phyloP scores from a whole-genome alignment of 768 basidiomycete species.

The Hysterangium stoloniferum region DNA sequence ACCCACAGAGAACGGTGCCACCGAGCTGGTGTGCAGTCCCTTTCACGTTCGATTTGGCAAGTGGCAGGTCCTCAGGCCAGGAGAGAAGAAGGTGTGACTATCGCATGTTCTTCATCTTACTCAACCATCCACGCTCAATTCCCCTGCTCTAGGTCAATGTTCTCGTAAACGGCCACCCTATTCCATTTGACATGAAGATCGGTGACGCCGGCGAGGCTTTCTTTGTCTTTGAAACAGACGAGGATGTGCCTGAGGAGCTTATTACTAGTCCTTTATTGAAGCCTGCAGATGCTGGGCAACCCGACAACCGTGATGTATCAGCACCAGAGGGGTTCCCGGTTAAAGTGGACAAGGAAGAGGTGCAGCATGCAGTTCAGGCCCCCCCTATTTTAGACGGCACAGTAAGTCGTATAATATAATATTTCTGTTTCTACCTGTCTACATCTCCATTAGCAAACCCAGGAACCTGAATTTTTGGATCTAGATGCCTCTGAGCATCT shows the following conservation, averaged over 20 bases:
- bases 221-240: slow-evolving; percentile 96
- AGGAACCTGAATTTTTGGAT: slow-evolving; percentile 81
- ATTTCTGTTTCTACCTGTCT: background rate
- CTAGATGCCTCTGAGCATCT: slow-evolving; percentile 44
- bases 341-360: slow-evolving; percentile 23
- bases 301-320: slow-evolving; percentile 24
- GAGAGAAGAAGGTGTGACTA: slow-evolving; percentile 76
- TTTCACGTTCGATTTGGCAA: slow-evolving; percentile 99
- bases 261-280: slow-evolving; percentile 84
- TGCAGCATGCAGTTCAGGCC: slow-evolving; percentile 12
- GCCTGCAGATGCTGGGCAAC: slow-evolving; percentile 42
- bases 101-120: background rate
- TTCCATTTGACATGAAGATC: slow-evolving; percentile 97
- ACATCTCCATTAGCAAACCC: slow-evolving; percentile 5
- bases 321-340: slow-evolving; percentile 36
- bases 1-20: slow-evolving; percentile 51
- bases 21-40: slow-evolving; percentile 81
- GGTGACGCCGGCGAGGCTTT: slow-evolving; percentile 98
- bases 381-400: background rate
- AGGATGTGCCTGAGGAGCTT: slow-evolving; percentile 86
- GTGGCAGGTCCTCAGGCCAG: slow-evolving; percentile 88
- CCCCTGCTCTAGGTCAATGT: slow-evolving; percentile 65
- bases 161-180: slow-evolving; percentile 73
- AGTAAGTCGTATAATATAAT: background rate
- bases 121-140: no score